These are phyloP conservation scores for Serendipita vermifera DNA, from an alignment of 768 basidiomycete species.

Conservation along the genomic window DNA sequence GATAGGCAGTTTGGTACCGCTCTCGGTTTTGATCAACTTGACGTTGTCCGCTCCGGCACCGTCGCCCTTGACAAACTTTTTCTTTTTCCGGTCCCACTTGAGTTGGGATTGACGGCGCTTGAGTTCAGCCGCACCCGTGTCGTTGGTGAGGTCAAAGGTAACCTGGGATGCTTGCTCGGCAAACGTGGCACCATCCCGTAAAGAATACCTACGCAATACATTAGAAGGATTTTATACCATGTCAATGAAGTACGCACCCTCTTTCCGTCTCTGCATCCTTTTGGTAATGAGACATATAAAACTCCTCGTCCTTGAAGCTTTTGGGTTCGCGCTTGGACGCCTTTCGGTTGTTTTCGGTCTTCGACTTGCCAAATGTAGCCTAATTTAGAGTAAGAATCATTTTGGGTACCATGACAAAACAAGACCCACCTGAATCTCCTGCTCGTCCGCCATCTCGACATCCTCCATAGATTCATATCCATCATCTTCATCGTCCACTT, in stretches of 20 bases:
- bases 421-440: constrained; percentile 51
- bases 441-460: constrained; percentile 66
- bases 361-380: constrained; percentile 50
- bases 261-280: constrained; percentile 78
- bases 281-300: constrained; percentile 87
- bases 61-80: constrained; percentile 79
- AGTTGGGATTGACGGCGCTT: constrained; percentile 50
- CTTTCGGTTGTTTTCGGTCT: constrained; percentile 26
- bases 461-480: constrained; percentile 20
- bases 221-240: neutral
- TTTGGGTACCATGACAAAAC: neutral
- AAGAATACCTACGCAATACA: constrained; percentile 53
- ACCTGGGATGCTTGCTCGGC: constrained; percentile 67
- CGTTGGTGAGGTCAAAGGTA: constrained; percentile 71
- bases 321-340: constrained; percentile 18
- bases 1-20: constrained; percentile 79
- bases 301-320: constrained; percentile 63
- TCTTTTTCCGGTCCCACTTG: constrained; percentile 94
- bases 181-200: constrained; percentile 80
- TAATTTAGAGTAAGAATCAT: constrained; percentile 20
- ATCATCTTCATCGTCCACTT: constrained; percentile 26
- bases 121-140: constrained; percentile 47
- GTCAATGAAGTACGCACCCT: constrained; percentile 45
- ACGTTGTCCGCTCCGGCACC: constrained; percentile 83
- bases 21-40: constrained; percentile 87